Evolutionary conservation across 2,329 filamentous ascomycete species (phyloP).

Genomic region (Cadophora sp.): DNA sequence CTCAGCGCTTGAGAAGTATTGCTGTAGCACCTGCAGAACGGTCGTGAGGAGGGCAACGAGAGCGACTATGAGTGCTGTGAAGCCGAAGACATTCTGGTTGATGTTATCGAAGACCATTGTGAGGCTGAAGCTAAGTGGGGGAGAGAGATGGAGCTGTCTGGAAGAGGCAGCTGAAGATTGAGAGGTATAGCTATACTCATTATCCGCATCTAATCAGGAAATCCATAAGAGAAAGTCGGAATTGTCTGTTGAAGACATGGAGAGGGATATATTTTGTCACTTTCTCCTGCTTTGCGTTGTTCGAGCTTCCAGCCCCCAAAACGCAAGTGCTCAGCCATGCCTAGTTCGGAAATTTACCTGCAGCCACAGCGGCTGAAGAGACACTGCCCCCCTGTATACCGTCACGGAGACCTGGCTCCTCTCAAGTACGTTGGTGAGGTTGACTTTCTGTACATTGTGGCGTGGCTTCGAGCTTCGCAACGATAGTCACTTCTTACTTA

Average conservation of each 20-base stretch:
- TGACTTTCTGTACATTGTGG: not conserved
- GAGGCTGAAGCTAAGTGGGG: conserved; percentile 7
- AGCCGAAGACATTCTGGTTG: conserved; percentile 42
- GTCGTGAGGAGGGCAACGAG: conserved; percentile 46
- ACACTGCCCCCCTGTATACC: conserved; percentile 21
- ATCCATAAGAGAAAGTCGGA: not conserved
- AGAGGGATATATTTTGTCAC: conserved; percentile 11
- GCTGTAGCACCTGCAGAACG: conserved; percentile 46
- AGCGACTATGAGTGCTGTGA: conserved; percentile 46
- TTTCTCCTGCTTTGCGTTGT: conserved; percentile 6
- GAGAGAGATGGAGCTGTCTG: not conserved
- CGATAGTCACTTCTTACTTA: not conserved
- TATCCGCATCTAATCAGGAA: not conserved
- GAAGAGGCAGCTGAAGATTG: not conserved
- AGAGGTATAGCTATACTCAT: conserved; percentile 13
- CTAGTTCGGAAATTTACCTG: conserved; percentile 19
- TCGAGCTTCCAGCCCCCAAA: conserved; percentile 24
- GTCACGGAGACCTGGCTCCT: not conserved
- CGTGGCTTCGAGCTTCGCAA: not conserved
- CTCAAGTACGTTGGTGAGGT: conserved; percentile 5
- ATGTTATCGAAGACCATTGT: conserved; percentile 32
- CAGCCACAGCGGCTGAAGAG: conserved; percentile 26
- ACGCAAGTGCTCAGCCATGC: conserved; percentile 19
- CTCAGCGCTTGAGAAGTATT: conserved; percentile 49
- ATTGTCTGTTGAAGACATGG: conserved; percentile 9